phyloP scores from a whole-genome alignment of 371 early-diverging fungal species.

The Coemansia sp. region DNA sequence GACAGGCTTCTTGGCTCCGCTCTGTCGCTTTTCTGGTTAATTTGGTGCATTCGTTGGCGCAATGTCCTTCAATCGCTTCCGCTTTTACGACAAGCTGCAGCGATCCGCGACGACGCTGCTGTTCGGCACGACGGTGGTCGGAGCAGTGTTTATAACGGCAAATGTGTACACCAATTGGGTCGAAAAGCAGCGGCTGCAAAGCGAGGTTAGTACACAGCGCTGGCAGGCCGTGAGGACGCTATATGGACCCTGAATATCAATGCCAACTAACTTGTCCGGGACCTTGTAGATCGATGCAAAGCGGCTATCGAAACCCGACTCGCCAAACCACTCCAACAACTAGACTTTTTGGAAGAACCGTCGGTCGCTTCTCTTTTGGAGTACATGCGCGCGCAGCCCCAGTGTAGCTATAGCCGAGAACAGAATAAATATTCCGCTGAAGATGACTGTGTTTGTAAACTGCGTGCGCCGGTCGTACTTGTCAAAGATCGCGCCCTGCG shows the following conservation, averaged over 20 bases:
- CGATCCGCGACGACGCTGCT: conserved; percentile 23
- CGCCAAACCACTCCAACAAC: neutral
- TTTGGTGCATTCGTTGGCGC: neutral
- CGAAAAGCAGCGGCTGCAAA: conserved; percentile 32
- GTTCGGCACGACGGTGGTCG: conserved; percentile 28
- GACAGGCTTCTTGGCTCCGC: neutral
- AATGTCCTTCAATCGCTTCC: conserved; percentile 47
- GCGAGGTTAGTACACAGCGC: conserved; percentile 15
- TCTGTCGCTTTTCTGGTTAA: neutral
- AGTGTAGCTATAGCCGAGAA: conserved; percentile 21
- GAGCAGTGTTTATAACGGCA: conserved; percentile 22
- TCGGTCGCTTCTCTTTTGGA: conserved; percentile 2
- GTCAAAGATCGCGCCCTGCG: conserved; percentile 52
- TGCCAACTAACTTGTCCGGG: neutral
- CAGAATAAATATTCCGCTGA: conserved; percentile 30
- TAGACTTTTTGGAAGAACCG: conserved; percentile 17
- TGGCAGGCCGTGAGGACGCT: neutral
- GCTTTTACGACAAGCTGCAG: conserved; percentile 43
- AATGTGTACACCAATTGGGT: conserved; percentile 47
- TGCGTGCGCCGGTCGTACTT: conserved; percentile 23
- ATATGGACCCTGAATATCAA: neutral
- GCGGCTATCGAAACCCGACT: neutral
- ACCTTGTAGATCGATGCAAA: neutral
- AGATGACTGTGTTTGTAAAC: conserved; percentile 35
- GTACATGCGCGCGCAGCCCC: conserved; percentile 17